Base-by-base conservation (phyloP, 345 rosid genomes). In the Lumnitzera racemosa region DNA sequence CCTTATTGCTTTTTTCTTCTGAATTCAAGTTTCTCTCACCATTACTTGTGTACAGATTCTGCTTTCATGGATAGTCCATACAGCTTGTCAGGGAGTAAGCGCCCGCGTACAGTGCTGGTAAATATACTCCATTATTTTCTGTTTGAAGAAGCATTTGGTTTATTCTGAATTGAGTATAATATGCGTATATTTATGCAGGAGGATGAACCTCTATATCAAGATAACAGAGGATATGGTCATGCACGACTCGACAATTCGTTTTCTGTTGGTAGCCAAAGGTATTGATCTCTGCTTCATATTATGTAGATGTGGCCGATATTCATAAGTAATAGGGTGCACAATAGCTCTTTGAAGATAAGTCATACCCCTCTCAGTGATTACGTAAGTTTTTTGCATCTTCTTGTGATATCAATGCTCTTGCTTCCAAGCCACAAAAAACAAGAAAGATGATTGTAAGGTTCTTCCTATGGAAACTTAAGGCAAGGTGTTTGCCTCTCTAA, bases 201-300 rank as follows among this genome's bases (percentile, higher is more conserved):
- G 25, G 59, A 58, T 53, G 61, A 63, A 51, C 41, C 49, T 12
- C 49, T 54, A 15, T 51, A 53, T 49, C 41, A 56, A 58, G 65
- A 70, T 58, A 64, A 51, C 49, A 64, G 74, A 70, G 65, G 41
- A 29, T 46, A 59, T 29, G 29, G 24, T 14, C 65, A 48, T 49
- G 4, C 49, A 17, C 48, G 61, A 8, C 0, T 46, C n/a, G 74
- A 64, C 16, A 64, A 27, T 49, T 55, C 65, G 36, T 70, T 49
- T 70, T 48, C 69, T 13, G 56, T 54, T 70, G 61, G 60, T 55
- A 50, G 65, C 36, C 65, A 41, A 17, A 64, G 65, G 74, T 70
- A 58, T 15, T 27, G 23, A 4, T 46, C 23, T 56, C 54, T 57
- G 27, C 17, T 58, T 53, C 15, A 31, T 20, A 5, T 10, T 25